Conservation (phyloP, 768 basidiomycete genomes). For the Mycena kentingensis region DNA sequence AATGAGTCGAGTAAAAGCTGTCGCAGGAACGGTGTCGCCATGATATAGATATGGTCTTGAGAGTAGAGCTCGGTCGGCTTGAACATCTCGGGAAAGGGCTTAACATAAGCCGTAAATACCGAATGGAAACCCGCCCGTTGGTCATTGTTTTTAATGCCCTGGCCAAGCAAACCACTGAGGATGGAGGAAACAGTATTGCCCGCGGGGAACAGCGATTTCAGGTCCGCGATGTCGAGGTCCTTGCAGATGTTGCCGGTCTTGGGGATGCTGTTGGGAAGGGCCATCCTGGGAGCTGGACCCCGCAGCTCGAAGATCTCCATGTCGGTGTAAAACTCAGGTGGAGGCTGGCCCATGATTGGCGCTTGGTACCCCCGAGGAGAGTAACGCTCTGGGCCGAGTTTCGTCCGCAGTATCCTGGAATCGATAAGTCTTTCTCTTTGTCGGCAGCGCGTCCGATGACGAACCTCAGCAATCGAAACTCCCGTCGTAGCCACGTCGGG, state of each 20-base stretch:
- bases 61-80: neutral
- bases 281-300: too few relatives aligned
- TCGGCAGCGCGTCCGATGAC: neutral
- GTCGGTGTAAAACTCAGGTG: neutral
- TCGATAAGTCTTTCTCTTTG: neutral
- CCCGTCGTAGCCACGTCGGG: neutral
- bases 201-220: neutral
- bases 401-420: neutral
- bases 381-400: neutral
- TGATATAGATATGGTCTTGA: neutral
- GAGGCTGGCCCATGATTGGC: neutral
- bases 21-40: neutral
- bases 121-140: neutral
- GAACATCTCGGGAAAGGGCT: neutral
- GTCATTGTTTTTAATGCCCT: neutral
- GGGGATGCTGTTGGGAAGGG: too few relatives aligned
- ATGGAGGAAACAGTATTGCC: neutral
- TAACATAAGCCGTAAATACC: neutral
- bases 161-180: neutral
- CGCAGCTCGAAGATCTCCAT: neutral
- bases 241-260: neutral
- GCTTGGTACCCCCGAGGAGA: neutral
- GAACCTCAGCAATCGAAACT: neutral
- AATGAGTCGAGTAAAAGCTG: neutral
- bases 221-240: neutral